Base-by-base conservation (phyloP, 2,329 filamentous ascomycete genomes). In the Fusarium albidum region DNA sequence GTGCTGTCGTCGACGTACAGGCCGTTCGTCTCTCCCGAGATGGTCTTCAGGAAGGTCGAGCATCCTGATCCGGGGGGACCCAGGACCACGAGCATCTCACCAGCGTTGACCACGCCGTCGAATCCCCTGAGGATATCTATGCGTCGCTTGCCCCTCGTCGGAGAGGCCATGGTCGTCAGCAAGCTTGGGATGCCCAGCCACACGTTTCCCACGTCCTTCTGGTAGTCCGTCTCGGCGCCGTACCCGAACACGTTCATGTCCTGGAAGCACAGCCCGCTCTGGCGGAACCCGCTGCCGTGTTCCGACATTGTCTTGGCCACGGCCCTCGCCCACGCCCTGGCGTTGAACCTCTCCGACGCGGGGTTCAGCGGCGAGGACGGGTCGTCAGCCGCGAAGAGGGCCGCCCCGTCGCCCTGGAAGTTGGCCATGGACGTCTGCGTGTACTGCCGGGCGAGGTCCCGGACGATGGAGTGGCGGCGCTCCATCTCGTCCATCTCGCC, bases 1-100 rank as follows among this genome's bases (percentile, higher is more conserved):
- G 61, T 56, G 21, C 28, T 50, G 0, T 83, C 69, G 15, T 85
- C 82, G 6, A 90, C 76, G 52, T 80, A 80, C 56, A 88, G 81
- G 13, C 86, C 87, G 55, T 88, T 81, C 0, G 84, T 87, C 68
- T 90, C 86, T 28, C 87, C 87, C 3, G 69, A 68, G 8, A 71
- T 39, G 5, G 68, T 59, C 51, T 88, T 89, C 40, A 90, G 74
- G 57, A 90, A 85, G 0, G 88, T 90, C 9, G 86, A 86, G 62
- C 87, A 91, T n/a, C 83, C 83, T 1, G n/a, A n/a, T n/a, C n/a
- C n/a, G n/a, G n/a, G n/a, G n/a, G n/a, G n/a, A n/a, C n/a, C n/a
- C n/a, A n/a, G 70, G 66, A 3, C 75, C 75, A 90, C 83, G 15
- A 89, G 72, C 84, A 90, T 88, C 75, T 90, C 87, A 26, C 87